phyloP scores from a whole-genome alignment of 345 rosid species.

The Sisymbrium altissimum region DNA sequence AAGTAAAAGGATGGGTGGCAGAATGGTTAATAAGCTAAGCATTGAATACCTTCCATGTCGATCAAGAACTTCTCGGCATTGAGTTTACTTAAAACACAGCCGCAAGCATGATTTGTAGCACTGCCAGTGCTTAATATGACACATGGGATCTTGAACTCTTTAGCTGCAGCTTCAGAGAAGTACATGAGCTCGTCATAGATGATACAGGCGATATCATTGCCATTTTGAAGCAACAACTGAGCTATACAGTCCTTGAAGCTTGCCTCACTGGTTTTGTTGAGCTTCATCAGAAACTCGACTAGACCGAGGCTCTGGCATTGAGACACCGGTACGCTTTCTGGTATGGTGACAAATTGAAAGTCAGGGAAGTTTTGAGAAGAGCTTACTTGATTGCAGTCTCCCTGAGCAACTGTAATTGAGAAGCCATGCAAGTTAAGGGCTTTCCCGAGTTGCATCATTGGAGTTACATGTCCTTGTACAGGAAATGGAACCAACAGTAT shows the following conservation, averaged over 20 bases:
- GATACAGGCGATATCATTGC: slow-evolving; percentile 35
- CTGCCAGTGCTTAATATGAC: slow-evolving; percentile 16
- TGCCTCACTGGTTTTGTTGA: slow-evolving; percentile 40
- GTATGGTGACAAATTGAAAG: slow-evolving; percentile 38
- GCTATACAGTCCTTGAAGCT: slow-evolving; percentile 27
- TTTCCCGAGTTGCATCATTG: slow-evolving; percentile 56
- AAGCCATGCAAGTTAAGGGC: slow-evolving; percentile 52
- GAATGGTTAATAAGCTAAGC: neutral
- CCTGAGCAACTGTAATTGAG: slow-evolving; percentile 45
- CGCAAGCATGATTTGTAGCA: slow-evolving; percentile 21
- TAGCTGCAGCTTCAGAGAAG: slow-evolving; percentile 16
- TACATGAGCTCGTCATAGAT: slow-evolving; percentile 38
- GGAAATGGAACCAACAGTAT: slow-evolving; percentile 51
- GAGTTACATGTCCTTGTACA: slow-evolving; percentile 58
- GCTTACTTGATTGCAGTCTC: slow-evolving; percentile 31
- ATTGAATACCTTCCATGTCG: slow-evolving; percentile 21
- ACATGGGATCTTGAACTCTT: slow-evolving; percentile 18
- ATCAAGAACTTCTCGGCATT: slow-evolving; percentile 11
- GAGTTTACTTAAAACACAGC: slow-evolving; percentile 5
- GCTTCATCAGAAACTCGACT: slow-evolving; percentile 8
- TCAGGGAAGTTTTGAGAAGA: neutral
- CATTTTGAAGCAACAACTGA: neutral
- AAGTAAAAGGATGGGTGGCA: neutral
- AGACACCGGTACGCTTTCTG: slow-evolving; percentile 27
- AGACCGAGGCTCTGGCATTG: slow-evolving; percentile 9